phyloP scores from a whole-genome alignment of 2,329 filamentous ascomycete species.

The Cladophialophora bantiana region DNA sequence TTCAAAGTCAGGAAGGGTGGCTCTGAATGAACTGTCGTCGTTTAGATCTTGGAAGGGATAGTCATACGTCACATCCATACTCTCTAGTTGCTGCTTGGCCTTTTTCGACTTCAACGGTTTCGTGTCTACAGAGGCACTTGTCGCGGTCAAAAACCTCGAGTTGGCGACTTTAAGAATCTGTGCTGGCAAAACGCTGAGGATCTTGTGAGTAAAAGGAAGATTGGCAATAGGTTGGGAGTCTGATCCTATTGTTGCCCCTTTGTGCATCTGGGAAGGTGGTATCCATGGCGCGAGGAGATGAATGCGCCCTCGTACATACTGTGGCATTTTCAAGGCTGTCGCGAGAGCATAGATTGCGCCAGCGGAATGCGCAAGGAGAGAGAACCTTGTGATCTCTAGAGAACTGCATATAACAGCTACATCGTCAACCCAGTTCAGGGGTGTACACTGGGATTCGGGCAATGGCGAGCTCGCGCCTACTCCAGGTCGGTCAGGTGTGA shows the following conservation, averaged over 20 bases:
- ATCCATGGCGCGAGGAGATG: conserved; percentile 97
- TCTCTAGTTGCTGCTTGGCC: conserved; percentile 33
- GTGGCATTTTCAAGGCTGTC: conserved; percentile 92
- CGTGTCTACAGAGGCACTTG: conserved; percentile 59
- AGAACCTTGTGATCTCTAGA: conserved; percentile 93
- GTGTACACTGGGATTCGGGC: conserved; percentile 79
- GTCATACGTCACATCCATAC: conserved; percentile 21
- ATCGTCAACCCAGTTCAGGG: conserved; percentile 91
- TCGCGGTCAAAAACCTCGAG: conserved; percentile 91
- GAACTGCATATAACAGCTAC: conserved; percentile 92
- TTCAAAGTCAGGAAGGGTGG: conserved; percentile 20
- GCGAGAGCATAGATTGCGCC: conserved; percentile 98
- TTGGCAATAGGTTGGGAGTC: conserved; percentile 76
- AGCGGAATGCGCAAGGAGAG: conserved; percentile 92
- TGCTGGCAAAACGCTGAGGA: conserved; percentile 86
- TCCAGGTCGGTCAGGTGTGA: conserved; percentile 92
- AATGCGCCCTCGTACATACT: conserved; percentile 91
- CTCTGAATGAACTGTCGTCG: conserved; percentile 22
- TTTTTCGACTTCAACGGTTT: conserved; percentile 36
- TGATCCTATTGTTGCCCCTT: conserved; percentile 65
- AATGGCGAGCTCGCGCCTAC: conserved; percentile 91
- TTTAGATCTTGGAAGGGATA: conserved; percentile 29
- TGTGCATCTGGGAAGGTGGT: conserved; percentile 85
- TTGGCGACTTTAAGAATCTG: conserved; percentile 93
- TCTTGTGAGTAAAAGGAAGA: conserved; percentile 88